A percentile compares a stretch with the other conserved stretches of the same genome.
These are phyloP conservation scores for Pulicaria dysenterica DNA, from an alignment of 129 eudicot species.

Conservation along the genomic window DNA sequence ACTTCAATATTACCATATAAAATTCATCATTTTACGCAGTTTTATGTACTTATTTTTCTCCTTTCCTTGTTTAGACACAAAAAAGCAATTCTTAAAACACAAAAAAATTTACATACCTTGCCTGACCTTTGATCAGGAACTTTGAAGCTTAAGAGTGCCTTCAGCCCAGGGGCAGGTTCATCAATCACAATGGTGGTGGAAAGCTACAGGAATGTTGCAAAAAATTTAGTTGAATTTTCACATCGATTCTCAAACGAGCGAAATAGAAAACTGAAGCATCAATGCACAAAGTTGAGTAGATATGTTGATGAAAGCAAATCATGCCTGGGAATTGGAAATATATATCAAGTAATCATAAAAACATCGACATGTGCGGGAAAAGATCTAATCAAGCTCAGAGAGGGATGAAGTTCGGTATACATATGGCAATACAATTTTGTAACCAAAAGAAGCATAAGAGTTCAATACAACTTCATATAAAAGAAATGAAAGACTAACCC, in stretches of 20 bases:
- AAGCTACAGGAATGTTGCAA: slow-evolving; percentile 46
- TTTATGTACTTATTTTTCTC: background rate
- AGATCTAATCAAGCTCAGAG: no score
- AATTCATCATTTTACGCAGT: background rate
- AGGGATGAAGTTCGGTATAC: no score
- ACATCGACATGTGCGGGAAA: background rate
- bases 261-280: background rate
- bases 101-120: slow-evolving; percentile 55
- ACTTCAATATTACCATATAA: background rate
- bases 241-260: background rate
- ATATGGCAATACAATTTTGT: no score
- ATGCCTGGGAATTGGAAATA: background rate
- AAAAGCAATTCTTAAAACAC: background rate
- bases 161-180: slow-evolving; percentile 87
- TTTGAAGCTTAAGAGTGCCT: slow-evolving; percentile 78
- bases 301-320: background rate
- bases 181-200: slow-evolving; percentile 78
- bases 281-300: no score
- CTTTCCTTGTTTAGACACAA: background rate
- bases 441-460: no score
- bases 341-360: background rate
- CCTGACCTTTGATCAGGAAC: slow-evolving; percentile 96
- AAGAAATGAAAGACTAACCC: no score
- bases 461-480: no score
- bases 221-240: background rate